Evolutionary conservation across 805 yeast genomes (phyloP), one percentile per base, ranked within the genome.

Genomic region (Candida boleticola): DNA sequence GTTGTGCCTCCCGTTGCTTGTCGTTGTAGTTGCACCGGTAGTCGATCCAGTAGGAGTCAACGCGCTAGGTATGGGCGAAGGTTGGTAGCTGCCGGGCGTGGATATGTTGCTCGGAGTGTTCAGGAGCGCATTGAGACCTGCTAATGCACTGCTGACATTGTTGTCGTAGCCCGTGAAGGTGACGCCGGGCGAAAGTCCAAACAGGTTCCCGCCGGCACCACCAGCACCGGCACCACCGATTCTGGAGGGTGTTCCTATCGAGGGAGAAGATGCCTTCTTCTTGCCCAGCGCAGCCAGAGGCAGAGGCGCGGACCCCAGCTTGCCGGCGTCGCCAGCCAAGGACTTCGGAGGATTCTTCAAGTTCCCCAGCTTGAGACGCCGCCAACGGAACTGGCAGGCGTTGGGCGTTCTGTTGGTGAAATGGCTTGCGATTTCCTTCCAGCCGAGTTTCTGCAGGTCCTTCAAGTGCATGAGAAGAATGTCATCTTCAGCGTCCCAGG

Each of bases 401-500:
- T 70, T 71, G 41, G 76, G 76, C 11, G 76, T 71, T 46, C 76
- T 52, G 54, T 71, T 70, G 41, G 53, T 60, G 56, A 71, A 71
- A 41, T 71, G 64, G 46, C 63, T 54, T 30, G 74, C 74, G 36
- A 71, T 69, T 41, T 70, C 76, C 51, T 71, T 71, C 76, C 76
- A 71, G 11, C 76, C 76, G 41, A 71, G 53, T 50, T 71, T 70
- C 53, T 71, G 75, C 41, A 54, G 63, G 53, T 71, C 76, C 49
- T 71, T 71, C 41, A 71, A 57, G 49, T 71, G 76, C 74, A 70
- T 68, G 33, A 71, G 56, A 26, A 71, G 61, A 31, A 68, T 55
- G 48, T 71, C 76, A 52, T 71, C 76, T 48, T 64, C 73, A 14
- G 75, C 70, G 49, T 71, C 76, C 76, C 76, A 71, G 3, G 74